Percentiles rank a stretch among this genome's conserved stretches.
These are phyloP conservation scores for Leishmania guyanensis DNA, from an alignment of 208 protist species.

Conservation along the genomic window DNA sequence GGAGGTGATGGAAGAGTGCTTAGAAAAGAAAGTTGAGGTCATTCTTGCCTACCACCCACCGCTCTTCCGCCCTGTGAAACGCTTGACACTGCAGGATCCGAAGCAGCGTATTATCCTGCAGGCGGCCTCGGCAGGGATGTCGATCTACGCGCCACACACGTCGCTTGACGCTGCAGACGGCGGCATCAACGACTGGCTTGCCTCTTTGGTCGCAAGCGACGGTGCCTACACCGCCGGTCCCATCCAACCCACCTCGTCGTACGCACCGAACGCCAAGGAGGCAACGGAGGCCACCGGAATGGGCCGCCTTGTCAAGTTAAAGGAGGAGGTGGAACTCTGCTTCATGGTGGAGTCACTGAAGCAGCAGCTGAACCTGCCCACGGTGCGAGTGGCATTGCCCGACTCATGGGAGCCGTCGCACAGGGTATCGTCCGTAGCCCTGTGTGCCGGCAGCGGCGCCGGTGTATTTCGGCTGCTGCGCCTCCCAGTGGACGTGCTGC, in stretches of 20 bases:
- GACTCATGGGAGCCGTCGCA: constrained; percentile 38
- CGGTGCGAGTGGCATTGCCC: constrained; percentile 78
- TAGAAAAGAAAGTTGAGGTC: constrained; percentile 59
- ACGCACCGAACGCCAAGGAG: constrained; percentile 30
- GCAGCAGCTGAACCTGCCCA: constrained; percentile 47
- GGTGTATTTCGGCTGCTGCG: constrained; percentile 66
- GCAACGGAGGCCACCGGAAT: constrained; percentile 39
- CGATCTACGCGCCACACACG: constrained; percentile 94
- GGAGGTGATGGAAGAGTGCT: constrained; percentile 88
- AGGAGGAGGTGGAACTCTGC: constrained; percentile 36
- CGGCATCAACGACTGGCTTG: constrained; percentile 95
- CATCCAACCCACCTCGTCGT: constrained; percentile 50
- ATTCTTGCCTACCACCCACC: constrained; percentile 93
- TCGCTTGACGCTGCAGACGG: constrained; percentile 75
- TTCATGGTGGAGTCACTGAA: constrained; percentile 69
- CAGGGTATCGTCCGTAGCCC: constrained; percentile 61
- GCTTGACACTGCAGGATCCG: constrained; percentile 67
- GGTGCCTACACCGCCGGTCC: constrained; percentile 23
- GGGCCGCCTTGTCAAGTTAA: constrained; percentile 66
- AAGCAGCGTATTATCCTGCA: constrained; percentile 79
- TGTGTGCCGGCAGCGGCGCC: constrained; percentile 90
- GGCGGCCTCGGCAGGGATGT: constrained; percentile 72
- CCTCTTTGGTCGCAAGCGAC: constrained; percentile 43
- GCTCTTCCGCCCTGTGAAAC: constrained; percentile 85
- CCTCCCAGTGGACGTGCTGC: constrained; percentile 63